These are phyloP conservation scores for Colletotrichum magnum DNA, from an alignment of 2,329 filamentous ascomycete genomes.

Conservation along the genomic window DNA sequence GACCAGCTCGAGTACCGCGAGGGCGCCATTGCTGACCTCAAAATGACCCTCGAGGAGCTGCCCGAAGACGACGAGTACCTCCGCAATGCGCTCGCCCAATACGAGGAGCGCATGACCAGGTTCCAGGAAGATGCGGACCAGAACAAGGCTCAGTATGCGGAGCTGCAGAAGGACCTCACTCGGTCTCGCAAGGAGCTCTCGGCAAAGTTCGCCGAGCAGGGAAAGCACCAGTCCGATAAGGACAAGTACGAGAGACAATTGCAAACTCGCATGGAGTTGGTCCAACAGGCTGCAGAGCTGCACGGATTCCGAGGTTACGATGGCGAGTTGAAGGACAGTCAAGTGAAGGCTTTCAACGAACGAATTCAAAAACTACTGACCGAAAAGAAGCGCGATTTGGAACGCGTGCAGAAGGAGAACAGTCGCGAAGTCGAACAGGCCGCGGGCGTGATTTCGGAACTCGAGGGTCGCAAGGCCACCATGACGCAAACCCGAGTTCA, in stretches of 20 bases:
- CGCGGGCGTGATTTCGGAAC: conserved; percentile 78
- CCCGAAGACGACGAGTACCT: conserved; percentile 84
- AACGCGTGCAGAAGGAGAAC: conserved; percentile 80
- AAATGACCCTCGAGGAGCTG: conserved; percentile 81
- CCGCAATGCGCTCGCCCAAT: conserved; percentile 79
- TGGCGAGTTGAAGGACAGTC: conserved; percentile 79
- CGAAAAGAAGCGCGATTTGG: conserved; percentile 85
- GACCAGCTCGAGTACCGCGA: conserved; percentile 80
- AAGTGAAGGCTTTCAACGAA: conserved; percentile 83
- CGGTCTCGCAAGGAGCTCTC: conserved; percentile 63
- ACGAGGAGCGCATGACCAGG: conserved; percentile 79
- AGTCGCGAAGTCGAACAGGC: conserved; percentile 81
- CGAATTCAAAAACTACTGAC: conserved; percentile 80
- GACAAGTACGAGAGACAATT: conserved; percentile 88
- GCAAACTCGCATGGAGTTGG: conserved; percentile 77
- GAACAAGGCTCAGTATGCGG: conserved; percentile 74
- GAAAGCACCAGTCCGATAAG: conserved; percentile 87
- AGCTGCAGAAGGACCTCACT: conserved; percentile 69
- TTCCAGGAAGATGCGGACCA: conserved; percentile 75
- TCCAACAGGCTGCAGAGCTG: conserved; percentile 81
- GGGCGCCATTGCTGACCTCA: conserved; percentile 78
- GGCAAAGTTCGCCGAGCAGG: conserved; percentile 74
- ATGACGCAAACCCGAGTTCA: conserved; percentile 81
- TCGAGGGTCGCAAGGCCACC: conserved; percentile 81
- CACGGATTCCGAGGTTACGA: conserved; percentile 91